Evolutionary conservation across 1,284 basidiomycete species (phyloP).

Genomic region (Heterobasidion parviporum): DNA sequence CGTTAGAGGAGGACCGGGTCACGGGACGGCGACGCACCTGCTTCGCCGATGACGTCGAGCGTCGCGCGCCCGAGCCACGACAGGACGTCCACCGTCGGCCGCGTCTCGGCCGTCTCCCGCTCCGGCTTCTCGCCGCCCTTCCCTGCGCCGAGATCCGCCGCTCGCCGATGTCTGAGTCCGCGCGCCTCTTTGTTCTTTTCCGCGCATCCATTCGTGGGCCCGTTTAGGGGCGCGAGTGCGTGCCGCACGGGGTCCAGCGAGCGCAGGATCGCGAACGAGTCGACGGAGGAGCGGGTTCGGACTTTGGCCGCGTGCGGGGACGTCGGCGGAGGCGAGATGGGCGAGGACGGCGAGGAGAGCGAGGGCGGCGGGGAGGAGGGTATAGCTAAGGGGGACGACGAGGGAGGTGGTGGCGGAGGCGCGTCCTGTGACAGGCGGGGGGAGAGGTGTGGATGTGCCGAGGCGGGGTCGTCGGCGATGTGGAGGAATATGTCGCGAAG

Average conservation of each 20-base stretch:
- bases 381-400: not conserved
- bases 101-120: not conserved
- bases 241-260: conserved; percentile 2
- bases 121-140: not conserved
- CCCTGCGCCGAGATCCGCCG: not conserved
- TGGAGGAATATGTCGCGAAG: conserved; percentile 10
- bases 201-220: not conserved
- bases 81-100: conserved; percentile 42
- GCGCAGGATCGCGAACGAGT: conserved; percentile 1
- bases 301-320: not conserved
- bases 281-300: not conserved
- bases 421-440: not conserved
- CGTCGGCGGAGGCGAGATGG: not conserved
- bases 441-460: not conserved
- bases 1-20: not conserved
- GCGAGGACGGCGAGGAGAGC: not conserved
- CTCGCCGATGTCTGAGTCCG: no score
- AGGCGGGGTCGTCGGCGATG: not conserved
- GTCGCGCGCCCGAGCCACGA: conserved; percentile 56
- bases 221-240: not conserved
- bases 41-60: conserved; percentile 65
- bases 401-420: not conserved
- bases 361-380: not conserved
- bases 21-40: conserved; percentile 31
- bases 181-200: not conserved